Conservation (phyloP, 192 early-diverging fungal genomes). For the Coemansia sp. region DNA sequence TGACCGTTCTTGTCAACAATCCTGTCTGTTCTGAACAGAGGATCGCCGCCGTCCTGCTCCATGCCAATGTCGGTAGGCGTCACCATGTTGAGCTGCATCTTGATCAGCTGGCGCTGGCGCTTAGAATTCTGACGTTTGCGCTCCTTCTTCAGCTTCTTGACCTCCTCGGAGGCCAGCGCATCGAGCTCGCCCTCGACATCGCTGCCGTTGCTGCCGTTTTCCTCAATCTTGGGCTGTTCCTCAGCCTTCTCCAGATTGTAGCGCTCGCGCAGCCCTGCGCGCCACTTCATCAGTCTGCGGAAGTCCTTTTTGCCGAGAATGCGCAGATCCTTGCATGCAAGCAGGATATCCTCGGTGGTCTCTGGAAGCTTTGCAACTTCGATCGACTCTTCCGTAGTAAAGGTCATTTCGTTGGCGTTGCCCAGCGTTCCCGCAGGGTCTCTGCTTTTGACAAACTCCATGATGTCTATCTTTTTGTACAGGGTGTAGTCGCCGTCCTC, state of each 20-base stretch:
- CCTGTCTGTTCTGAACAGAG: conserved; percentile 59
- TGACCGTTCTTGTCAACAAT: conserved; percentile 47
- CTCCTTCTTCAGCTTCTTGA: conserved; percentile 53
- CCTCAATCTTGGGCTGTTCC: conserved; percentile 46
- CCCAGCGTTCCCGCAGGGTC: conserved; percentile 84
- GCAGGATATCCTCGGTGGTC: conserved; percentile 80
- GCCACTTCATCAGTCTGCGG: conserved; percentile 87
- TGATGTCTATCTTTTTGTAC: conserved; percentile 69
- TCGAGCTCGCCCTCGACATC: conserved; percentile 54
- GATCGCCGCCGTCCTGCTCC: conserved; percentile 63
- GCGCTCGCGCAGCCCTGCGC: conserved; percentile 67
- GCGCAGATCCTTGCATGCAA: conserved; percentile 82
- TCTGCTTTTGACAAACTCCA: conserved; percentile 75
- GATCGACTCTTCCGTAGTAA: conserved; percentile 70
- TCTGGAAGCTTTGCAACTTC: conserved; percentile 57
- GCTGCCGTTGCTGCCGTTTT: conserved; percentile 39
- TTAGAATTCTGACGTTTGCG: conserved; percentile 70
- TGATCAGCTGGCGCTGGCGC: conserved; percentile 65
- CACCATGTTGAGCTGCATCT: conserved; percentile 81
- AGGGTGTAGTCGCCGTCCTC: conserved; percentile 94
- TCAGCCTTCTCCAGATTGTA: conserved; percentile 52
- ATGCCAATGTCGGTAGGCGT: conserved; percentile 73
- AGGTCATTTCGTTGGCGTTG: conserved; percentile 70
- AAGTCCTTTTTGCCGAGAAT: conserved; percentile 95
- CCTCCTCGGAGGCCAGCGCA: conserved; percentile 48